These are phyloP conservation scores for Przewalskia tangutica DNA, from an alignment of 257 asterid genomes.

Conservation along the genomic window DNA sequence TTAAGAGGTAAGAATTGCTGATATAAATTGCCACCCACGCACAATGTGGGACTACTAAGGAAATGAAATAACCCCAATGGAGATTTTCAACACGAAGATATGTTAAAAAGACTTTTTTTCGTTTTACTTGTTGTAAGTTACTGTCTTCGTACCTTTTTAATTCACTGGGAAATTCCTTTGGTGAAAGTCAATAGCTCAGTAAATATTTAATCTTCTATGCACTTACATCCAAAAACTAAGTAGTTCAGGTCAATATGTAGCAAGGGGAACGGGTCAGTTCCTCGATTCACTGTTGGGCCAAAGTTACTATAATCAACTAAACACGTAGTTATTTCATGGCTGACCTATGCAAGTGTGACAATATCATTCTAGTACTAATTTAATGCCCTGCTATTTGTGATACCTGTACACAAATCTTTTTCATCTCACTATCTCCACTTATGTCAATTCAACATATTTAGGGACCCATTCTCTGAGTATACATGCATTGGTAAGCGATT, in stretches of 20 bases:
- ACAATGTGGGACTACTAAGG: background rate
- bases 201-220: background rate
- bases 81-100: background rate
- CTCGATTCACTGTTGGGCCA: background rate
- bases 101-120: background rate
- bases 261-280: background rate
- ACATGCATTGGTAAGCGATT: background rate
- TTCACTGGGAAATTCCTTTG: background rate
- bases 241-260: constrained; percentile 4
- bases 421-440: background rate
- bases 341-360: constrained; percentile 3
- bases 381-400: background rate
- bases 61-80: no score
- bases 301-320: background rate
- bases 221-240: background rate
- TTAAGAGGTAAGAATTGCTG: no score
- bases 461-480: background rate
- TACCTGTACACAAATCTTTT: background rate
- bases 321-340: background rate
- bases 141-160: background rate
- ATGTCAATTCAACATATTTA: background rate
- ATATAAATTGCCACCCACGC: background rate
- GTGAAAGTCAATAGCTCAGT: background rate
- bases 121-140: background rate
- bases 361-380: background rate